A percentile compares a stretch with the other conserved stretches of the same genome.
Conservation (phyloP, 768 basidiomycete genomes). For the Boletus tomentosulus region DNA sequence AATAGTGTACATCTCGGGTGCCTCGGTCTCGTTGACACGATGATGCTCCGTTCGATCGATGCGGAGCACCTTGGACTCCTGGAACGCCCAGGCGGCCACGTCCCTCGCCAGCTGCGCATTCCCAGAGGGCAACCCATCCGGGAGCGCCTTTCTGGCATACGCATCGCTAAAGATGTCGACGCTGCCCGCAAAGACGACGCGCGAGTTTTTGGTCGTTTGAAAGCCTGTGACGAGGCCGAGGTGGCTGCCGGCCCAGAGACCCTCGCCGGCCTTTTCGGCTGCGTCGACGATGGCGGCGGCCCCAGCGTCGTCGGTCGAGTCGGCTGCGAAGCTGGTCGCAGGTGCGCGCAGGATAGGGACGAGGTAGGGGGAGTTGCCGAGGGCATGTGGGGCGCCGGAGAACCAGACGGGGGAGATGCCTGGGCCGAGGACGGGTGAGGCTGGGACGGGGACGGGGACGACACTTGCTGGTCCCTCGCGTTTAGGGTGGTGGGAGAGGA, state of each 20-base stretch:
- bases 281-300: conserved; percentile 68
- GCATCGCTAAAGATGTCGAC: conserved; percentile 77
- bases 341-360: conserved; percentile 81
- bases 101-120: conserved; percentile 75
- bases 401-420: conserved; percentile 66
- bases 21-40: conserved; percentile 54
- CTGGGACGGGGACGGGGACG: conserved; percentile 57
- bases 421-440: conserved; percentile 43
- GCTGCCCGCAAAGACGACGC: conserved; percentile 80
- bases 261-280: conserved; percentile 70
- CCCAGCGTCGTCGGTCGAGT: conserved; percentile 51
- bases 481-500: conserved; percentile 83
- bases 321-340: conserved; percentile 69
- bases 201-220: conserved; percentile 74
- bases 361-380: conserved; percentile 71
- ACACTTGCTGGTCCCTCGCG: conserved; percentile 60
- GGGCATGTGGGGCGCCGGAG: conserved; percentile 62
- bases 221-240: conserved; percentile 83
- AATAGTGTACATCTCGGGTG: conserved; percentile 75
- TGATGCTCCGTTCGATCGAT: conserved; percentile 75
- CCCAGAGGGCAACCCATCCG: conserved; percentile 59
- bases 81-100: conserved; percentile 86
- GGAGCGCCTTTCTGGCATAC: conserved; percentile 59
- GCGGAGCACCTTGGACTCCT: conserved; percentile 75
- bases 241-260: conserved; percentile 76